Evolutionary conservation across 2,329 filamentous ascomycete species (phyloP), one percentile per base, ranked within the genome.

Genomic region (Grosmannia clavigera): DNA sequence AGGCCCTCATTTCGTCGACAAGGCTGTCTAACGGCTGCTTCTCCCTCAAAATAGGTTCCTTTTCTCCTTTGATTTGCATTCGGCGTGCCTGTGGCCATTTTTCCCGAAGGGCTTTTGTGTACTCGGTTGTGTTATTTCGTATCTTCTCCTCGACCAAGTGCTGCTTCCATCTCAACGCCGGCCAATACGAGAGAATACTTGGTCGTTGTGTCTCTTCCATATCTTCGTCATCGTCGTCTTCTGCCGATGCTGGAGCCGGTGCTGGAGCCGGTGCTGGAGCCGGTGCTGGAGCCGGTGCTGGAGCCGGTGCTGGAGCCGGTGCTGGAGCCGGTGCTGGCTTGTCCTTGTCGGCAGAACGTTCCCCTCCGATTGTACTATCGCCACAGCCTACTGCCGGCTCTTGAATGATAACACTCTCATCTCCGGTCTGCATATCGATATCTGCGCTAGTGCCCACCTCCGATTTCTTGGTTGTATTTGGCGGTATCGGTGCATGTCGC

Each of bases 11-110:
- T n/a, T 77, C 73, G 10, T 65, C 68, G 19, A 69, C 67, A 3
- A 82, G 68, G 12, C 70, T 66, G 38, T 75, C 70, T 25, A 82
- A 65, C 16, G 72, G 72, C 55, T 74, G 71, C 61, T 78, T 75
- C 61, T 81, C 77, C 51, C 71, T 74, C 58, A 75, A 64, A 14
- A 83, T 66, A 19, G 68, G 70, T 63, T 78, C 75, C 64, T 79
- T 81, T 53, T 80, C 78, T 48, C 68, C 70, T 63, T 81, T 81
- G 56, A 83, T 73, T 35, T 72, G 71, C 29, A 71, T 70, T 35
- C 78, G 76, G 53, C 73, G 74, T 25, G 78, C 75, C 60, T 73
- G 74, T 2, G 77, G 68, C 63, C 74, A 75, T 38, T 75, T 72
- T 59, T 78, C 74, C 14, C 74, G 72, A 25, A 84, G 73, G 16